Conservation (phyloP, 2,329 filamentous ascomycete species). For the Cladophialophora psammophila region DNA sequence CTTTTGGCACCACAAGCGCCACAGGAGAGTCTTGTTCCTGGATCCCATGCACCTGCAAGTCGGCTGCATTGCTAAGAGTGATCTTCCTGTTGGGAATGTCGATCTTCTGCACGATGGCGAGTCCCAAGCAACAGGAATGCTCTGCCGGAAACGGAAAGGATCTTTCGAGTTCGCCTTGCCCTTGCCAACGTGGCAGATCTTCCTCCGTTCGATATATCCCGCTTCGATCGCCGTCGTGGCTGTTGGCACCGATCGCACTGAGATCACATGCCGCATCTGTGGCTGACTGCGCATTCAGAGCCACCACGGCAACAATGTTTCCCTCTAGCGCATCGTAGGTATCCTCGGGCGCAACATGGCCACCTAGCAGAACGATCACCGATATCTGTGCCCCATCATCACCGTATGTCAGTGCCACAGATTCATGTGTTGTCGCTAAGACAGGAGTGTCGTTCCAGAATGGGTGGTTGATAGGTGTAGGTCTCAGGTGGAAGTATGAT, state of each 20-base stretch:
- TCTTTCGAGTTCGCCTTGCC: neutral
- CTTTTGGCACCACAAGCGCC: slow-evolving; percentile 33
- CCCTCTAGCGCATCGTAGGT: slow-evolving; percentile 62
- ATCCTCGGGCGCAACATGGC: slow-evolving; percentile 56
- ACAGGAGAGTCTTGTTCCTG: slow-evolving; percentile 23
- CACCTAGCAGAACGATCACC: slow-evolving; percentile 59
- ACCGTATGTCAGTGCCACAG: slow-evolving; percentile 51
- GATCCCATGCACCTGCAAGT: slow-evolving; percentile 16
- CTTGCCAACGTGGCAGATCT: slow-evolving; percentile 25
- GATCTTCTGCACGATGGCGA: slow-evolving; percentile 32
- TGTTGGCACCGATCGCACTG: slow-evolving; percentile 7
- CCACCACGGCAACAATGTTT: slow-evolving; percentile 61
- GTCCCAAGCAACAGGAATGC: slow-evolving; percentile 27
- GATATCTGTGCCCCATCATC: slow-evolving; percentile 55
- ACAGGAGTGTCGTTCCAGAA: slow-evolving; percentile 58
- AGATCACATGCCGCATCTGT: neutral
- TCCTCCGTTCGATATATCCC: slow-evolving; percentile 28
- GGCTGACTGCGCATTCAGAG: slow-evolving; percentile 32
- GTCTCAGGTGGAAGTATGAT: slow-evolving; percentile 64
- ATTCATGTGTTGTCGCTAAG: slow-evolving; percentile 43
- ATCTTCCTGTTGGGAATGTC: slow-evolving; percentile 29
- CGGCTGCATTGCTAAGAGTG: slow-evolving; percentile 18
- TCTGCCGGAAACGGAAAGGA: slow-evolving; percentile 26
- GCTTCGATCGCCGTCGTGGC: neutral
- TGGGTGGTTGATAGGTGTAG: slow-evolving; percentile 43